These are phyloP conservation scores for Sugiyamaella chiloensis DNA, from an alignment of 805 yeast species.

Conservation along the genomic window DNA sequence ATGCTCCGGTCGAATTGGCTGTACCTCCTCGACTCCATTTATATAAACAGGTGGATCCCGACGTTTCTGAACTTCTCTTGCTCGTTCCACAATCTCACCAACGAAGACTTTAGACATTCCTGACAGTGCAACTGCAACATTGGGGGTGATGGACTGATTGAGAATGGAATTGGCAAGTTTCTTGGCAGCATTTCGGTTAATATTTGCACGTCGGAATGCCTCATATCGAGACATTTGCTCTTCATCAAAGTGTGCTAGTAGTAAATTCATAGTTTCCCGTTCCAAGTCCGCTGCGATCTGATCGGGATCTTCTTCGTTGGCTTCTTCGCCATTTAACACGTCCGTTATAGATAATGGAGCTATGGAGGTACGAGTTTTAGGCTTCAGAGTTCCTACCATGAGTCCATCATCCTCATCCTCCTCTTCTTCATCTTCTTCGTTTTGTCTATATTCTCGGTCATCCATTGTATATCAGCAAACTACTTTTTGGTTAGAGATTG, in stretches of 20 bases:
- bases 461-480: no score
- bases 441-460: constrained; percentile 6
- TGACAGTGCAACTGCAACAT: constrained; percentile 74
- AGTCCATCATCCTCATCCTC: constrained; percentile 16
- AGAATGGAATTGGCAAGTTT: constrained; percentile 74
- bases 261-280: constrained; percentile 40
- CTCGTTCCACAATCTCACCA: constrained; percentile 86
- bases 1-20: constrained; percentile 78
- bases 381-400: constrained; percentile 8
- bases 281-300: constrained; percentile 23
- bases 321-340: background rate
- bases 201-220: constrained; percentile 73
- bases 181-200: constrained; percentile 71
- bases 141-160: constrained; percentile 76
- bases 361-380: background rate
- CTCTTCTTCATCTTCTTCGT: constrained; percentile 21
- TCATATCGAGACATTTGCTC: constrained; percentile 86
- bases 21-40: constrained; percentile 26
- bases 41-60: constrained; percentile 32
- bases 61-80: constrained; percentile 63
- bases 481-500: no score
- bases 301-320: background rate
- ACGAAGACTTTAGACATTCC: constrained; percentile 85
- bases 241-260: constrained; percentile 70
- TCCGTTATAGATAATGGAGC: background rate